These are phyloP conservation scores for Sugiyamaella neomexicana DNA, from an alignment of 1,139 yeast species.

Conservation along the genomic window DNA sequence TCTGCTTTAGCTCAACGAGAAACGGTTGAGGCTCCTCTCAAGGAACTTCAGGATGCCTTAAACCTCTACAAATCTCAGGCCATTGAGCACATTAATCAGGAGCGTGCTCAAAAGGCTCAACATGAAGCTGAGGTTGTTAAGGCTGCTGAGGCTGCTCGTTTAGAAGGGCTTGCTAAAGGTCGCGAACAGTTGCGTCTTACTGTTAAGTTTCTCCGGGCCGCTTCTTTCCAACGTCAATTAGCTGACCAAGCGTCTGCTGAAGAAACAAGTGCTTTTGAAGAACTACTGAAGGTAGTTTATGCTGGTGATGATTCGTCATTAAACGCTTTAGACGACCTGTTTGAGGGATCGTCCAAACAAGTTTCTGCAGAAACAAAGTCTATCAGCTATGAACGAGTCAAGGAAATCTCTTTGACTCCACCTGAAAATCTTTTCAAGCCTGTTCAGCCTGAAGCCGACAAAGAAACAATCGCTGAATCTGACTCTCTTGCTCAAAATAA, in stretches of 20 bases:
- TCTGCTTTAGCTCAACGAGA: slow-evolving; percentile 39
- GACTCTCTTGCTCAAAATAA: slow-evolving; percentile 2
- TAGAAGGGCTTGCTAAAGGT: slow-evolving; percentile 29
- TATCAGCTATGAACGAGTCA: slow-evolving; percentile 31
- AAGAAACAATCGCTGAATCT: background rate
- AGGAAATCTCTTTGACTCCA: slow-evolving; percentile 29
- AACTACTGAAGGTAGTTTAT: slow-evolving; percentile 37
- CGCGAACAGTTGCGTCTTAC: slow-evolving; percentile 32
- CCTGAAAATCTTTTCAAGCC: slow-evolving; percentile 29
- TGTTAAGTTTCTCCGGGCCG: slow-evolving; percentile 39
- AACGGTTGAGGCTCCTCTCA: slow-evolving; percentile 42
- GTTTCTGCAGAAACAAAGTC: slow-evolving; percentile 31
- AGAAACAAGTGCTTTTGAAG: slow-evolving; percentile 38
- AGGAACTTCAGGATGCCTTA: slow-evolving; percentile 38
- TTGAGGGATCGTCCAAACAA: slow-evolving; percentile 32
- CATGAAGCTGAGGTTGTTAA: slow-evolving; percentile 23
- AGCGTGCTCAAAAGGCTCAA: slow-evolving; percentile 20
- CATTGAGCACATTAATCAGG: slow-evolving; percentile 22
- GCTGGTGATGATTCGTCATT: slow-evolving; percentile 39
- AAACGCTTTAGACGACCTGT: slow-evolving; percentile 37
- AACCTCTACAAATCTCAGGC: slow-evolving; percentile 32
- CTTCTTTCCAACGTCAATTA: slow-evolving; percentile 38
- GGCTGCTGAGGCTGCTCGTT: slow-evolving; percentile 24
- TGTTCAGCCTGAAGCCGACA: slow-evolving; percentile 15
- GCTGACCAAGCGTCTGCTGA: slow-evolving; percentile 31